phyloP scores from a whole-genome alignment of 441 rosid genomes.

The Aleurites moluccanus region DNA sequence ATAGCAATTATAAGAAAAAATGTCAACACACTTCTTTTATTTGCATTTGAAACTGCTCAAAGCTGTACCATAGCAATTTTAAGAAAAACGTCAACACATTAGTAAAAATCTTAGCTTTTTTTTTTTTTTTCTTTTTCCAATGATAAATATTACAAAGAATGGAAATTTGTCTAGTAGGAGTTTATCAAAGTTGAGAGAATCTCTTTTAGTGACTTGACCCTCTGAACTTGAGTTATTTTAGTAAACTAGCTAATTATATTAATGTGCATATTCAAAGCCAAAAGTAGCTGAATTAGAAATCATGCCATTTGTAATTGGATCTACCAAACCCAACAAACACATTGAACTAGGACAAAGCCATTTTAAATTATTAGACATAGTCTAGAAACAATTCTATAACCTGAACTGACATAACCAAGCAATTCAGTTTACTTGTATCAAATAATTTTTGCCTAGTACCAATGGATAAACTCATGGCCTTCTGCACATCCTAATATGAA shows the following conservation, averaged over 20 bases:
- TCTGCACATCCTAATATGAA: background rate
- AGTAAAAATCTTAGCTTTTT: conserved; percentile 5
- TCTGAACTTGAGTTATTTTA: background rate
- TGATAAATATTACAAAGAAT: background rate
- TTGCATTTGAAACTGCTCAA: no score
- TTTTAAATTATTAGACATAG: background rate
- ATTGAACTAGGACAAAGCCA: background rate
- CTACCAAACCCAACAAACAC: background rate
- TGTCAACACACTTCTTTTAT: no score
- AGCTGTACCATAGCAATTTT: no score
- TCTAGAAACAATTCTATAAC: background rate
- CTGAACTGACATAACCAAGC: background rate
- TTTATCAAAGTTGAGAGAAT: conserved; percentile 6
- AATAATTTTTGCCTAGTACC: background rate
- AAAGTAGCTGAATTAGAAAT: background rate
- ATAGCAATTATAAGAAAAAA: conserved; percentile 28
- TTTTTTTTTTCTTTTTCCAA: background rate
- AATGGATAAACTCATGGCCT: background rate
- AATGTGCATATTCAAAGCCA: background rate
- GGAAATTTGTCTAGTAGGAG: background rate
- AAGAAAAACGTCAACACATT: conserved; percentile 21
- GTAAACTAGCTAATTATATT: background rate
- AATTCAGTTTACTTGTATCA: background rate
- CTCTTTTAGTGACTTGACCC: background rate
- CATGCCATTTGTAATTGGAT: background rate